phyloP scores from a whole-genome alignment of 2,329 filamentous ascomycete genomes.

The Sporothrix euskadiensis region DNA sequence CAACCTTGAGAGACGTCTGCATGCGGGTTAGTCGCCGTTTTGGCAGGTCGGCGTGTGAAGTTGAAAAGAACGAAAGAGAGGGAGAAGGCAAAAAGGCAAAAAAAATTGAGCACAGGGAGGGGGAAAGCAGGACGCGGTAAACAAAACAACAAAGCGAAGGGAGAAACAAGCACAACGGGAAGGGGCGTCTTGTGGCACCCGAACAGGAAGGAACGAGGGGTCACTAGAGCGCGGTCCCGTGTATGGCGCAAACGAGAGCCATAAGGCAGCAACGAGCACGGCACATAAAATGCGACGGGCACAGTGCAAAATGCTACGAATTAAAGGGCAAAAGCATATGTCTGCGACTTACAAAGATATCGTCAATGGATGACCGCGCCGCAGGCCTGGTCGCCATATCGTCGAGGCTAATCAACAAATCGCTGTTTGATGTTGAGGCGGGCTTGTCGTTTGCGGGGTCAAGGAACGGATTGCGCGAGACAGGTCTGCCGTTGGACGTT shows the following conservation, averaged over 20 bases:
- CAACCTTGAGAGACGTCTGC: slow-evolving; percentile 68
- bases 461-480: slow-evolving; percentile 30
- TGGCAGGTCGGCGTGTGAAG: slow-evolving; percentile 25
- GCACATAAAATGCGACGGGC: background rate
- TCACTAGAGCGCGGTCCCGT: background rate
- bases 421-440: background rate
- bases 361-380: slow-evolving; percentile 25
- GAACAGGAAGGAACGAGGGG: slow-evolving; percentile 24
- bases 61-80: background rate
- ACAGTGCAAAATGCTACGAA: background rate
- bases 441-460: slow-evolving; percentile 24
- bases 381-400: slow-evolving; percentile 18
- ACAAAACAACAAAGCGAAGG: slow-evolving; percentile 13
- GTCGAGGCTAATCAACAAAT: slow-evolving; percentile 25
- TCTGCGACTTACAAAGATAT: slow-evolving; percentile 27
- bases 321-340: background rate
- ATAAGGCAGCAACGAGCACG: background rate
- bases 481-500: slow-evolving; percentile 20
- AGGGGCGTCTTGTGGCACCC: slow-evolving; percentile 7
- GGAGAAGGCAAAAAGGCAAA: background rate
- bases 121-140: slow-evolving; percentile 38
- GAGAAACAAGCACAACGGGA: slow-evolving; percentile 2
- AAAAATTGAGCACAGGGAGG: background rate
- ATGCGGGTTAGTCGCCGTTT: slow-evolving; percentile 24
- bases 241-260: slow-evolving; percentile 24